Evolutionary conservation across 2,329 filamentous ascomycete species (phyloP).

Genomic region (Penicillium rolfsii): DNA sequence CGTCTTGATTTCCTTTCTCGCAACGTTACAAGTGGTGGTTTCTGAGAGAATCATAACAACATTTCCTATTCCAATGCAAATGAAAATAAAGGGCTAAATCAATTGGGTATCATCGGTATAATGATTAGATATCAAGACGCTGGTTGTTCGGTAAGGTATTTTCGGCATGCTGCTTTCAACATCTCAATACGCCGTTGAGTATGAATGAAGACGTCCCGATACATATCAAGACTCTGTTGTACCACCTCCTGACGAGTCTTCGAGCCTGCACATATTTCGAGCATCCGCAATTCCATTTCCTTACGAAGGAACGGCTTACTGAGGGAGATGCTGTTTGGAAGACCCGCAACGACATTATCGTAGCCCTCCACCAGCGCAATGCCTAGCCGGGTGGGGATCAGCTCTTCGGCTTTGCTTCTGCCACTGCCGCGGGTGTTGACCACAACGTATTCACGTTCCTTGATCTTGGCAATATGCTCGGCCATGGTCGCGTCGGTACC

Average conservation of each 20-base stretch:
- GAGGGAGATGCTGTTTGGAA: constrained; percentile 64
- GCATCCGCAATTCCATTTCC: constrained; percentile 98
- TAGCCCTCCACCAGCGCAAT: constrained; percentile 93
- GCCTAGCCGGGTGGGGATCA: constrained; percentile 89
- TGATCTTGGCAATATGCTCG: constrained; percentile 95
- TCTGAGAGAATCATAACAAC: neutral
- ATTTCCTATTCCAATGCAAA: neutral
- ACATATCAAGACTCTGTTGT: constrained; percentile 81
- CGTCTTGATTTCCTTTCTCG: neutral
- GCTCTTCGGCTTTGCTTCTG: constrained; percentile 69
- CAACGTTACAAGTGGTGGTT: neutral
- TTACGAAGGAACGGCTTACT: constrained; percentile 96
- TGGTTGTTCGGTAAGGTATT: constrained; percentile 55
- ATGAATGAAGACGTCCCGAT: constrained; percentile 81
- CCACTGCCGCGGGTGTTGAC: constrained; percentile 59
- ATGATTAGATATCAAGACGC: constrained; percentile 19
- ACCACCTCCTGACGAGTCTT: constrained; percentile 76
- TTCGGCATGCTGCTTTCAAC: constrained; percentile 61
- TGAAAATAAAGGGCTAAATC: neutral
- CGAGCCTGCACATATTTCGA: constrained; percentile 88
- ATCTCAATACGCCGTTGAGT: constrained; percentile 74
- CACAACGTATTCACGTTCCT: constrained; percentile 82
- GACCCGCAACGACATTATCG: constrained; percentile 89
- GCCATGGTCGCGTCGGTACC: constrained; percentile 99
- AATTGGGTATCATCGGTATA: constrained; percentile 7